phyloP scores from a whole-genome alignment of 805 yeast genomes.

The Cyberlindnera nakhonratchasimensis region DNA sequence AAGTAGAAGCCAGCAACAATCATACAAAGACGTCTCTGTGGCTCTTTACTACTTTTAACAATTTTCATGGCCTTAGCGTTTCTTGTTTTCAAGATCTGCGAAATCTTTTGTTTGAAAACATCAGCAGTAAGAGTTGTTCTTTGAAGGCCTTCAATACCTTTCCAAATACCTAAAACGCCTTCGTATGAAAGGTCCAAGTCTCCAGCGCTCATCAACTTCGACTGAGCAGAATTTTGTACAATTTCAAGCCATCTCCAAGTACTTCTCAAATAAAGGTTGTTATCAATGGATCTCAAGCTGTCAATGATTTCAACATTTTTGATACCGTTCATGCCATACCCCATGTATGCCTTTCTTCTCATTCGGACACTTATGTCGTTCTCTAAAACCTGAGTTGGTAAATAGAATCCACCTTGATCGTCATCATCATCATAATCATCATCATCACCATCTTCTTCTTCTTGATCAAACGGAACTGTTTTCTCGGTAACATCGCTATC shows the following conservation, averaged over 20 bases:
- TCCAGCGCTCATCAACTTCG: slow-evolving; percentile 64
- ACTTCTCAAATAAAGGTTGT: slow-evolving; percentile 55
- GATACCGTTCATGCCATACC: slow-evolving; percentile 69
- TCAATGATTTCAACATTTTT: slow-evolving; percentile 60
- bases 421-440: slow-evolving; percentile 25
- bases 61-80: slow-evolving; percentile 22
- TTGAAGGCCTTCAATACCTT: slow-evolving; percentile 57
- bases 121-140: slow-evolving; percentile 29
- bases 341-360: slow-evolving; percentile 63
- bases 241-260: slow-evolving; percentile 92
- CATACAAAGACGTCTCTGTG: slow-evolving; percentile 74
- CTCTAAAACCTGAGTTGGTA: slow-evolving; percentile 45
- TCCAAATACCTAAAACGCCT: slow-evolving; percentile 91
- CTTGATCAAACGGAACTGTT: slow-evolving; percentile 1
- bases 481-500: not conserved
- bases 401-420: slow-evolving; percentile 27
- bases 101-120: slow-evolving; percentile 22
- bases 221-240: slow-evolving; percentile 59
- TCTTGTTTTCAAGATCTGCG: slow-evolving; percentile 35
- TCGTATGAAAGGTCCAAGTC: slow-evolving; percentile 79
- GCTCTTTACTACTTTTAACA: slow-evolving; percentile 47
- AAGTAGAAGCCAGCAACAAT: slow-evolving; percentile 90
- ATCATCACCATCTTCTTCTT: slow-evolving; percentile 18
- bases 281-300: slow-evolving; percentile 47
- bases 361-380: slow-evolving; percentile 76